phyloP scores from a whole-genome alignment of 352 stramenopile genomes.

The Aphanomyces astaci region DNA sequence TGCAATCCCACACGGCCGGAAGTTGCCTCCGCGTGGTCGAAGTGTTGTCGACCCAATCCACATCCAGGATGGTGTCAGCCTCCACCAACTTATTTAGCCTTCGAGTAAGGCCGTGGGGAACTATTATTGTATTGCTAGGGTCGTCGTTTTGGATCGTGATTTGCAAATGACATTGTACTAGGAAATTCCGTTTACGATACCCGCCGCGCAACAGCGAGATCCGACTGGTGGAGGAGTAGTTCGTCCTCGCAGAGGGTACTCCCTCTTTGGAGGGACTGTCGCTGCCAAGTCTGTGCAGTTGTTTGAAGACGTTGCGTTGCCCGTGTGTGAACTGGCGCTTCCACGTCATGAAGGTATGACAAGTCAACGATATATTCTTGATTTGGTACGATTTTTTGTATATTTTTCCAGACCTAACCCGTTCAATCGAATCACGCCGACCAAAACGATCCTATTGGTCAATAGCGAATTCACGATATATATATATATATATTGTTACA shows the following conservation, averaged over 20 bases:
- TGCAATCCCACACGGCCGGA: background rate
- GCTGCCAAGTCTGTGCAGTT: constrained; percentile 2
- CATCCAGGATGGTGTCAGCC: constrained; percentile 2
- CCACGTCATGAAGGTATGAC: constrained; percentile 12
- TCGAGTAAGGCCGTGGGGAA: too few relatives aligned
- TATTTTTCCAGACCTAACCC: too few relatives aligned
- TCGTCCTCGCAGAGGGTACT: background rate
- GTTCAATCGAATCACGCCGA: too few relatives aligned
- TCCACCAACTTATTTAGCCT: constrained; percentile 9
- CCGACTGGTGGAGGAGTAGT: too few relatives aligned
- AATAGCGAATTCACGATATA: too few relatives aligned
- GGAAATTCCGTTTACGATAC: constrained; percentile 14
- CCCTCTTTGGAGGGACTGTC: constrained; percentile 2
- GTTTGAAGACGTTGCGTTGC: constrained; percentile 15
- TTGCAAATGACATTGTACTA: background rate
- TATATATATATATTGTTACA: too few relatives aligned
- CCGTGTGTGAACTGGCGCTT: constrained; percentile 1
- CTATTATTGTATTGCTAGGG: background rate
- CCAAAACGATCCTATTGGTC: too few relatives aligned
- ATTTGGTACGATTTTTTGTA: too few relatives aligned
- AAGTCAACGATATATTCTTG: background rate
- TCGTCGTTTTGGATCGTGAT: background rate
- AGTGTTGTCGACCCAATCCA: background rate
- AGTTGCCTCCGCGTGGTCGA: background rate
- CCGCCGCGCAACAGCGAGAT: background rate